Evolutionary conservation across 2,329 filamentous ascomycete species (phyloP).

Genomic region (Colletotrichum trifolii): DNA sequence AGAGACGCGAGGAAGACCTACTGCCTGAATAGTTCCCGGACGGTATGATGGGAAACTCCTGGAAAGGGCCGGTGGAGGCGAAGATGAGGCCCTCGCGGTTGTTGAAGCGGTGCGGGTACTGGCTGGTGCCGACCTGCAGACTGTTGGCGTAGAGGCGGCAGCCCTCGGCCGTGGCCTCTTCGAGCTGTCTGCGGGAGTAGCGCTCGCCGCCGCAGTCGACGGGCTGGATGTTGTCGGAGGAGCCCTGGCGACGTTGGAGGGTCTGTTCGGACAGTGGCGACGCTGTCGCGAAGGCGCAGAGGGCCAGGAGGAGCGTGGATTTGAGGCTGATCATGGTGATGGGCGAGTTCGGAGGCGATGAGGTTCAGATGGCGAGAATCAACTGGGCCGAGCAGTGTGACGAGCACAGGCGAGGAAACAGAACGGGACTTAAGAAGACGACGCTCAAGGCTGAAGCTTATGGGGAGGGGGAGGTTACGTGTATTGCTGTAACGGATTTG

Average conservation of each 20-base stretch:
- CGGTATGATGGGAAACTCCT: conserved; percentile 52
- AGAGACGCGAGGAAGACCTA: conserved; percentile 37
- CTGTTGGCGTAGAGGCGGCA: conserved; percentile 31
- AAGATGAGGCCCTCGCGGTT: conserved; percentile 53
- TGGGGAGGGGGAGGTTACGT: not conserved
- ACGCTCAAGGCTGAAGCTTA: not conserved
- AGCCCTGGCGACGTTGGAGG: conserved; percentile 28
- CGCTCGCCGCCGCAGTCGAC: conserved; percentile 28
- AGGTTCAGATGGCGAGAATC: not conserved
- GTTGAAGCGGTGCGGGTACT: conserved; percentile 53
- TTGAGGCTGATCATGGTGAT: conserved; percentile 34
- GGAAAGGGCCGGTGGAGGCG: conserved; percentile 47
- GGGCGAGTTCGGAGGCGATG: not conserved
- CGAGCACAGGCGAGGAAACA: not conserved
- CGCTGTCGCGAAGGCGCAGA: conserved; percentile 10
- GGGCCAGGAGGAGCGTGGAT: conserved; percentile 13
- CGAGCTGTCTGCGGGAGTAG: conserved; percentile 32
- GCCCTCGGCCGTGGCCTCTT: conserved; percentile 34
- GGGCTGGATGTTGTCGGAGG: not conserved
- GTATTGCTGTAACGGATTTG: conserved; percentile 17
- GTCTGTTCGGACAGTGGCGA: not conserved
- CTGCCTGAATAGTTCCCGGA: conserved; percentile 49
- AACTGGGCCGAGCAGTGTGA: not conserved
- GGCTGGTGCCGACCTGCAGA: conserved; percentile 30
- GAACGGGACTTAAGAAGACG: not conserved